Base-by-base conservation (phyloP, 306 rosid species). In the Hippophae tibetana region DNA sequence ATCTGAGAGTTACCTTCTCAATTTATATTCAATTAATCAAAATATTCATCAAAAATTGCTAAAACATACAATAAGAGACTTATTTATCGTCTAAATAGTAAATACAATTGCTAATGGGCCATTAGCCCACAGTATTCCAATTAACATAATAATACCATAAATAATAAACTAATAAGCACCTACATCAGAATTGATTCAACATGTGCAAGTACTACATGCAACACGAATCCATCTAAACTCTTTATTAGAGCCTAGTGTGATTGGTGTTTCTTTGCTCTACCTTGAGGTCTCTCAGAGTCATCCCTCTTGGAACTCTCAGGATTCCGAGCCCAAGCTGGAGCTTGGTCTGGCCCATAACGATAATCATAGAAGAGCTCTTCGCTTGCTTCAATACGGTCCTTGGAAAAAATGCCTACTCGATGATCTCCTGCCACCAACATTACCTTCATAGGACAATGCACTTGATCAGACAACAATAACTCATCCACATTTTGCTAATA, bases 351-450 rank as follows among this genome's bases (percentile, higher is more conserved):
- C 50, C 95, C 95, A 56, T 92, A 92, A 44, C 96, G 81, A 62
- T 92, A 92, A 70, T 92, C 98, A 27, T 87, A 92, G 83, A 92
- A 92, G 72, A 92, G 81, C 83, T 92, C 98, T 76, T 92, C 95
- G 61, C 96, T 74, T 43, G 92, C 84, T 68, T 87, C 96, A 9
- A 92, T 92, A 63, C 60, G 89, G 76, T 92, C 98, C 85, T 85
- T 92, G 64, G 98, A 89, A 59, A 92, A 92, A 59, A 92, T 92
- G 70, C 96, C 98, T 26, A 92, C 98, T 31, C 98, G 79, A 70
- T 92, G 96, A 81, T 92, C 98, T 70, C 98, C 98, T 1, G 96
- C 92, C 26, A 92, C 98, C 80, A 92, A 64, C 85, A 92, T 87
- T 70, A 92, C 98, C 98, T 87, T 51, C 58, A 57, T 23, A 66